Evolutionary conservation across 2,329 filamentous ascomycete species (phyloP).

Genomic region (Penicillium sp.): DNA sequence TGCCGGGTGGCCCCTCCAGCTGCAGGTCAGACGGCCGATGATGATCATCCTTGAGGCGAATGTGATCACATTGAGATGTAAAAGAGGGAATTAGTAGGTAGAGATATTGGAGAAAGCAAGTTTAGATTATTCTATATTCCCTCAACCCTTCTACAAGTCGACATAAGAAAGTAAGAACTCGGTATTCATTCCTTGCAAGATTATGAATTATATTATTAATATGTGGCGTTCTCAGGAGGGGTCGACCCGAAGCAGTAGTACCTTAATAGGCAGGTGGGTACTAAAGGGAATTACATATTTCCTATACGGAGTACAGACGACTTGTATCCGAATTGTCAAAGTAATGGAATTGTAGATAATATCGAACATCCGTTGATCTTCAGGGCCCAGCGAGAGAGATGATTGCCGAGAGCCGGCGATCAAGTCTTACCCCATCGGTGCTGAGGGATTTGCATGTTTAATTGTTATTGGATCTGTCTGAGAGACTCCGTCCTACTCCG

Average conservation of each 20-base stretch:
- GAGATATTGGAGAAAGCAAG: neutral
- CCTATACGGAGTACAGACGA: too few relatives aligned
- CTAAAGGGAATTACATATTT: neutral
- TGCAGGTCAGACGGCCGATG: constrained; percentile 8
- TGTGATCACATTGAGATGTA: neutral
- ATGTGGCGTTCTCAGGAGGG: constrained; percentile 9
- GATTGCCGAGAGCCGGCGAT: constrained; percentile 9
- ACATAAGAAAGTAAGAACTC: too few relatives aligned
- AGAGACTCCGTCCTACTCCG: neutral
- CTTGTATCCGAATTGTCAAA: too few relatives aligned
- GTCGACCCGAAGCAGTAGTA: constrained; percentile 5
- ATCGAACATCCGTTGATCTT: neutral
- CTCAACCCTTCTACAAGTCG: neutral
- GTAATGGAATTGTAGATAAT: too few relatives aligned
- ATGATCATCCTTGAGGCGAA: constrained; percentile 1
- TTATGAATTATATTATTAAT: neutral
- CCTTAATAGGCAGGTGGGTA: constrained; percentile 12
- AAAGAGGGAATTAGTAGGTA: neutral
- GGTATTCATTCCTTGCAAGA: too few relatives aligned
- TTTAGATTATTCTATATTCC: neutral
- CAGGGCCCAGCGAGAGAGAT: neutral
- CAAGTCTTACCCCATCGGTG: constrained; percentile 7
- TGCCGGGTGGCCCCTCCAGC: neutral
- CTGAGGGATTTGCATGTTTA: constrained; percentile 1
- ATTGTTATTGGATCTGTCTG: neutral